phyloP scores from a whole-genome alignment of 208 protist species.

The Trypanosomatidae sp. region DNA sequence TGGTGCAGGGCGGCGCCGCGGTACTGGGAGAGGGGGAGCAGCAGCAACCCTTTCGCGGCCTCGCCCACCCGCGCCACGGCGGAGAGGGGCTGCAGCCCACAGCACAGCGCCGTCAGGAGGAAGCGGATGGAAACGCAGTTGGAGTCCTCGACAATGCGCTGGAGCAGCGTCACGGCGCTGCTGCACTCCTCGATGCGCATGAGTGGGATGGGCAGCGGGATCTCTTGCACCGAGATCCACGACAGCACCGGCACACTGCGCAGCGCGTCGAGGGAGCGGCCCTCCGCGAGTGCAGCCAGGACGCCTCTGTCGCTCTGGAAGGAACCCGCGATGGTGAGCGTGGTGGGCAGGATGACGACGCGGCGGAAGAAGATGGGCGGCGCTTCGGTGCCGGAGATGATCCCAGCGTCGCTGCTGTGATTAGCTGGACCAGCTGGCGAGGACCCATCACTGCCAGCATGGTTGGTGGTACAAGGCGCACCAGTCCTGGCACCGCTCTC shows the following conservation, averaged over 20 bases:
- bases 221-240: slow-evolving; percentile 31
- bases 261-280: slow-evolving; percentile 23
- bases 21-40: slow-evolving; percentile 48
- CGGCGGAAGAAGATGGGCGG: slow-evolving; percentile 59
- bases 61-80: slow-evolving; percentile 45
- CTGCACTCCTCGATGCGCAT: slow-evolving; percentile 36
- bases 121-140: slow-evolving; percentile 40
- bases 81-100: slow-evolving; percentile 56
- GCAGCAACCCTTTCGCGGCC: slow-evolving; percentile 41
- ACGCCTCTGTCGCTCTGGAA: slow-evolving; percentile 48
- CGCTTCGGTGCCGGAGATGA: slow-evolving; percentile 26
- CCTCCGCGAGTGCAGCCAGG: slow-evolving; percentile 20
- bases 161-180: slow-evolving; percentile 16
- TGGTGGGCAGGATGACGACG: slow-evolving; percentile 46
- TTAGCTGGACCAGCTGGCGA: too few species aligned
- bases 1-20: slow-evolving; percentile 28
- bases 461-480: too few species aligned
- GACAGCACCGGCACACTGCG: slow-evolving; percentile 38
- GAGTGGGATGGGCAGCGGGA: slow-evolving; percentile 34
- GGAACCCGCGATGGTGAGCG: slow-evolving; percentile 49
- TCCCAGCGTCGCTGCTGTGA: slow-evolving; percentile 7
- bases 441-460: too few species aligned
- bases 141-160: slow-evolving; percentile 34
- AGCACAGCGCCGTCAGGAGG: slow-evolving; percentile 45
- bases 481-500: too few species aligned